phyloP scores from a whole-genome alignment of 148 eudicot genomes.

The Rhododendron ovatum region DNA sequence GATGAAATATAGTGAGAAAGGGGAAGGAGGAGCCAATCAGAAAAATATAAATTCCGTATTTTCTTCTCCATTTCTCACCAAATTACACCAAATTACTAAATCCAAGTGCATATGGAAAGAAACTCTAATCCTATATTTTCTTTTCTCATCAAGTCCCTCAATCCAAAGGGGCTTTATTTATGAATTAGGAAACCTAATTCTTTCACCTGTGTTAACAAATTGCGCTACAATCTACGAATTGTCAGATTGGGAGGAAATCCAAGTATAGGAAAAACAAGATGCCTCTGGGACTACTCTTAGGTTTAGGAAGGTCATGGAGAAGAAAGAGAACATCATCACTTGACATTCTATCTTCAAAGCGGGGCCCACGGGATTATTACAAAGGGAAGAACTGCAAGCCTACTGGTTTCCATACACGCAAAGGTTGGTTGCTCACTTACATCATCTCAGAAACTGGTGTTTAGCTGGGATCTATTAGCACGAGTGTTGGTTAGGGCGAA shows the following conservation, averaged over 20 bases:
- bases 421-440: slow-evolving; percentile 41
- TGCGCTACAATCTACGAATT: not conserved
- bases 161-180: not conserved
- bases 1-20: too few relatives aligned
- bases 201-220: not conserved
- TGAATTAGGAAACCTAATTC: not conserved
- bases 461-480: not conserved
- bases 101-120: not conserved
- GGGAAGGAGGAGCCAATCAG: too few relatives aligned
- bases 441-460: too few relatives aligned
- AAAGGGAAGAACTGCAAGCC: slow-evolving; percentile 98
- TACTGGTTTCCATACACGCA: slow-evolving; percentile 94
- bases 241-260: not conserved
- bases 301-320: slow-evolving; percentile 71
- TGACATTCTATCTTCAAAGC: slow-evolving; percentile 73
- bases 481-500: not conserved
- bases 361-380: slow-evolving; percentile 78
- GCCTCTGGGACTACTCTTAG: slow-evolving; percentile 73
- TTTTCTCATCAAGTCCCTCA: not conserved
- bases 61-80: not conserved
- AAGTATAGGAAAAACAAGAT: slow-evolving; percentile 14
- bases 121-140: not conserved
- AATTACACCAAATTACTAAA: not conserved
- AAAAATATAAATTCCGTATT: too few relatives aligned
- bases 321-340: slow-evolving; percentile 87